phyloP scores from a whole-genome alignment of 169 alveolate species.

The Theileria annulata region DNA sequence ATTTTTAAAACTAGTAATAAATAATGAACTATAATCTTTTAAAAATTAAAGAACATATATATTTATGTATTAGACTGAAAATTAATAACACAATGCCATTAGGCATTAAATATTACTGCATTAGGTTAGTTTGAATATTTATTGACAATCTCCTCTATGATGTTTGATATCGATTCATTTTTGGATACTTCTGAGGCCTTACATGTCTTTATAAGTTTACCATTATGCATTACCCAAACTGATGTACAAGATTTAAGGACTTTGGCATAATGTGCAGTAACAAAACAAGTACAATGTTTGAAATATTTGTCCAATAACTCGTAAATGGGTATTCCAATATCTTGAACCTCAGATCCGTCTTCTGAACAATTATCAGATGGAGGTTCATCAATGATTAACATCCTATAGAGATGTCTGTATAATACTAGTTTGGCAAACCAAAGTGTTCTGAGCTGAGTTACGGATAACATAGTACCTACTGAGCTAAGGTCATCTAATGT shows the following conservation, averaged over 20 bases:
- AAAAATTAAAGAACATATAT: no score
- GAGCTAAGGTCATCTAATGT: no score
- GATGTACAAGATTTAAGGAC: conserved; percentile 25
- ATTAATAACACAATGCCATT: no score
- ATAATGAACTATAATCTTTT: no score
- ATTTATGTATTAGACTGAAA: no score
- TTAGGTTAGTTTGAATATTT: no score
- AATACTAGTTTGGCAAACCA: conserved; percentile 75
- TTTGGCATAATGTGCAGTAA: background rate
- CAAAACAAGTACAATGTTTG: conserved; percentile 47
- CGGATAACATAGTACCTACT: conserved; percentile 13
- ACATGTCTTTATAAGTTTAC: conserved; percentile 4
- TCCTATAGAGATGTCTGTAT: conserved; percentile 66
- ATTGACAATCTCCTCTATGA: background rate
- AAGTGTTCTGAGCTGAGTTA: conserved; percentile 64
- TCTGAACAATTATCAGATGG: conserved; percentile 59
- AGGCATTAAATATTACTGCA: no score
- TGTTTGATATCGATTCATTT: conserved; percentile 9
- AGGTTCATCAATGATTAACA: conserved; percentile 81
- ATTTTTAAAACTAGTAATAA: no score
- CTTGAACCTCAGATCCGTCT: background rate
- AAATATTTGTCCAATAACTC: conserved; percentile 34
- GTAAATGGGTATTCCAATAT: conserved; percentile 24
- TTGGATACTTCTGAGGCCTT: background rate
- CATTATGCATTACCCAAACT: conserved; percentile 17